Base-by-base conservation (phyloP, 495 filamentous ascomycete genomes). In the Neurospora discreta region DNA sequence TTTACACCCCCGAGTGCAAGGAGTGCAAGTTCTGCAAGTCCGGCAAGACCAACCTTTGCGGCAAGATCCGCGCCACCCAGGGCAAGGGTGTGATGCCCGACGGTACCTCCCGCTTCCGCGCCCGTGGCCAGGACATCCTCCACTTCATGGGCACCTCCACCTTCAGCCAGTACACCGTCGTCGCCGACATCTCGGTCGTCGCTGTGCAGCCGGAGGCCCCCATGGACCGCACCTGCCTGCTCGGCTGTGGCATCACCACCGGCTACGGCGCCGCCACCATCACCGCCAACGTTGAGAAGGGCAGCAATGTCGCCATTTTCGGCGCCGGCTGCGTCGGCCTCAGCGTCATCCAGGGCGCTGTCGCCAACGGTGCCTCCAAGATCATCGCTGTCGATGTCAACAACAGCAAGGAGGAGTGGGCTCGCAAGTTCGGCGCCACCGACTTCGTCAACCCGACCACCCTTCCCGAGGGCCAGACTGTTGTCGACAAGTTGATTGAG, bases 1-100 rank as follows among this genome's bases (percentile, higher is more conserved):
- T 99, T 71, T 99, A 99, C 86, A 98, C 94, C 36, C 96, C 95
- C 72, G 95, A 99, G 85, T 99, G 95, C 86, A 82, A 85, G 69
- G 94, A 98, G 80, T 99, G 95, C 90, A 99, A 99, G 84, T 98
- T 99, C 89, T 99, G 95, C 90, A 92, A 90, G 81, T 98, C 95
- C 69, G 94, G 93, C 85, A 99, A 99, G 90, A 99, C 95, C 76
- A 99, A 99, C 84, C 92, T 99, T 69, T 99, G 95, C 85, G 95
- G 96, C 81, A 98, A 98, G 87, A 99, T 99, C 84, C 92, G 95
- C 75, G 92, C 93, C 39, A 99, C 95, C 15, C 95, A 99, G 84
- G 95, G 95, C 75, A 90, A 87, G 79, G 95, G 95, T 80, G 92
- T 98, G 70, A 97, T 99, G 94, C 95, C 95, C 46, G 95, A 99